A percentile compares a stretch with the other conserved stretches of the same genome.
These are phyloP conservation scores for Dothistroma pini DNA, from an alignment of 2,329 filamentous ascomycete genomes.

Conservation along the genomic window DNA sequence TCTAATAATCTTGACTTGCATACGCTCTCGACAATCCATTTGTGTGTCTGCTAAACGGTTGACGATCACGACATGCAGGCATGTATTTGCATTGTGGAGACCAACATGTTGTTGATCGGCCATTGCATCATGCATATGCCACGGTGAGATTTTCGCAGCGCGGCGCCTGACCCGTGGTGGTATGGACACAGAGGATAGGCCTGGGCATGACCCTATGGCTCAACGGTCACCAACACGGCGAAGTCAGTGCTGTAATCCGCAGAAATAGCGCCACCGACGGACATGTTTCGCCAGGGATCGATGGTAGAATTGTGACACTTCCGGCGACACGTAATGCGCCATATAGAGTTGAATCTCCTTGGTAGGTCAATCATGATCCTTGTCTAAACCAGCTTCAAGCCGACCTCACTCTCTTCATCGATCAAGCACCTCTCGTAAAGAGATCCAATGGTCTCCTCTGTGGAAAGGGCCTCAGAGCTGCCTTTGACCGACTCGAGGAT, in stretches of 20 bases:
- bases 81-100: not conserved
- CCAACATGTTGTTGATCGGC: not conserved
- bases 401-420: not conserved
- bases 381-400: not conserved
- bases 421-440: not conserved
- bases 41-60: not conserved
- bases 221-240: not conserved
- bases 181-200: not conserved
- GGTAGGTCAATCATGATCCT: not conserved
- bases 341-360: not conserved
- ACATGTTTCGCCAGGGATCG: not conserved
- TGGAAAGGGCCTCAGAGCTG: not conserved
- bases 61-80: not conserved
- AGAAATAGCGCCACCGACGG: not conserved
- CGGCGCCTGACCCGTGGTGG: not conserved
- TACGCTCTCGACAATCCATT: not conserved
- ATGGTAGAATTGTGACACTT: not conserved
- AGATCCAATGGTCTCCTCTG: conserved; percentile 1
- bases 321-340: not conserved
- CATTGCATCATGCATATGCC: not conserved
- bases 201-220: not conserved
- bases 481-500: conserved; percentile 10
- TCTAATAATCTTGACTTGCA: not conserved
- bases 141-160: not conserved
- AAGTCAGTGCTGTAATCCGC: not conserved